Evolutionary conservation across 2,329 filamentous ascomycete species (phyloP).

Genomic region (Alternaria triticina): DNA sequence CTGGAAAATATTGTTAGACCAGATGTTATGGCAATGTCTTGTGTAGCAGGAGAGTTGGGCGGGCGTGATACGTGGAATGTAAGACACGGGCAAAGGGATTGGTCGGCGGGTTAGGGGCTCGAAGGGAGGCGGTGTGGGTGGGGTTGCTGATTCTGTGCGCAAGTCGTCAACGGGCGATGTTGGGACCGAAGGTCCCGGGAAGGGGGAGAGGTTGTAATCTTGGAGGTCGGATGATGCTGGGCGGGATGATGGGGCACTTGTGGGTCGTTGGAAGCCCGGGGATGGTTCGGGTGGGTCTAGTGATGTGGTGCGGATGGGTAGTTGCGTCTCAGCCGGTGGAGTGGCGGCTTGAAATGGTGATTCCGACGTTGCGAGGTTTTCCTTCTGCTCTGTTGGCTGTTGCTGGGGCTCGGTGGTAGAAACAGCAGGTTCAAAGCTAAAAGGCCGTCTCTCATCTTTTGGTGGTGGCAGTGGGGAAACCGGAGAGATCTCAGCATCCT

Average conservation of each 20-base stretch:
- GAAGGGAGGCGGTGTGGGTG: slow-evolving; percentile 16
- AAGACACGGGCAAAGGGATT: slow-evolving; percentile 13
- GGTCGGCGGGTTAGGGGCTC: slow-evolving; percentile 29
- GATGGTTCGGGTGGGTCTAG: slow-evolving; percentile 12
- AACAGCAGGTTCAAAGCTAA: slow-evolving; percentile 31
- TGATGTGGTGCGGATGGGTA: slow-evolving; percentile 13
- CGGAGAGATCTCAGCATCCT: slow-evolving; percentile 28
- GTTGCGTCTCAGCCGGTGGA: slow-evolving; percentile 3
- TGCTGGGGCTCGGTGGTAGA: slow-evolving; percentile 3
- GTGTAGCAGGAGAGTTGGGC: slow-evolving; percentile 44
- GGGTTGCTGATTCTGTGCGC: neutral
- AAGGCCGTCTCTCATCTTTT: slow-evolving; percentile 26
- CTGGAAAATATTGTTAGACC: slow-evolving; percentile 40
- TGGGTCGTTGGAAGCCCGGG: neutral
- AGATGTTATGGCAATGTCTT: slow-evolving; percentile 32
- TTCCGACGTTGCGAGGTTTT: neutral
- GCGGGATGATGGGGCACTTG: slow-evolving; percentile 4
- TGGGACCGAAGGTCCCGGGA: slow-evolving; percentile 5
- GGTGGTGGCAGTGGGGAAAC: slow-evolving; percentile 25
- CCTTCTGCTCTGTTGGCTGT: slow-evolving; percentile 2
- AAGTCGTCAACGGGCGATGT: slow-evolving; percentile 6
- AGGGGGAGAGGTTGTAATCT: slow-evolving; percentile 7
- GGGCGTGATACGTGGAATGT: slow-evolving; percentile 37
- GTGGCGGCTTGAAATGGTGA: slow-evolving; percentile 4
- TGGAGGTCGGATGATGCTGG: neutral